Evolutionary conservation across 1,284 basidiomycete species (phyloP), one percentile per base, ranked within the genome.

Genomic region (Neonothopanus nambi): DNA sequence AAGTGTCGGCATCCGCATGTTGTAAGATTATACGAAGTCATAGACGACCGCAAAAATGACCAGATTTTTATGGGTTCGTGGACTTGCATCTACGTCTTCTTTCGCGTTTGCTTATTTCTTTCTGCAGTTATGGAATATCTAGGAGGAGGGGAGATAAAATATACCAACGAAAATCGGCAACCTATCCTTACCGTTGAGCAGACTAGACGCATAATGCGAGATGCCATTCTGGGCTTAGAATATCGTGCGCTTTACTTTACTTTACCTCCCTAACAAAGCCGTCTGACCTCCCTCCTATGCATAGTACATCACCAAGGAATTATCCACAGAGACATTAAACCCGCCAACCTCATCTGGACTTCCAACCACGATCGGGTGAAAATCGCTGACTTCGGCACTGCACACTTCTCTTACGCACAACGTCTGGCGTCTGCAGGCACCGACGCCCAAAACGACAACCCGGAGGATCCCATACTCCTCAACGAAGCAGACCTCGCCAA

Each of bases 271-370:
- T n/a, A n/a, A 12, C 50, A 33, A 13, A 9, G n/a, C 30, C 11
- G 8, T 15, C 39, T 23, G 8, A 7, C 21, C 7, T 23, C 9
- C 23, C 28, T 6, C 5, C 43, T 3, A 21, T 51, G 28, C 56
- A 3, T 63, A 95, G 93, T 99, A 5, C 96, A 99, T 68, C 85
- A 91, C 64, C 93, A 98, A 67, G 96, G 96, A 35, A 98, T 99
- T 70, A 98, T 99, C 49, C 97, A 99, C 72, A 92, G 97, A 54
- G 97, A 99, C 71, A 98, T 99, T 77, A 99, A 99, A 70, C 97
- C 97, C 11, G 94, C 93, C 55, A 99, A 99, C 69, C 84, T 99
- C 33, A 81, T 99, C 15, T 94, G 91, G 85, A 90, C 91, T 15
- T 79, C 80, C 33, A 88, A 94, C 70, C 84, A 88, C 43, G 79